Percentiles rank a stretch among this genome's conserved stretches.
phyloP scores from a whole-genome alignment of 768 basidiomycete genomes.

The Pleurotus djamor region DNA sequence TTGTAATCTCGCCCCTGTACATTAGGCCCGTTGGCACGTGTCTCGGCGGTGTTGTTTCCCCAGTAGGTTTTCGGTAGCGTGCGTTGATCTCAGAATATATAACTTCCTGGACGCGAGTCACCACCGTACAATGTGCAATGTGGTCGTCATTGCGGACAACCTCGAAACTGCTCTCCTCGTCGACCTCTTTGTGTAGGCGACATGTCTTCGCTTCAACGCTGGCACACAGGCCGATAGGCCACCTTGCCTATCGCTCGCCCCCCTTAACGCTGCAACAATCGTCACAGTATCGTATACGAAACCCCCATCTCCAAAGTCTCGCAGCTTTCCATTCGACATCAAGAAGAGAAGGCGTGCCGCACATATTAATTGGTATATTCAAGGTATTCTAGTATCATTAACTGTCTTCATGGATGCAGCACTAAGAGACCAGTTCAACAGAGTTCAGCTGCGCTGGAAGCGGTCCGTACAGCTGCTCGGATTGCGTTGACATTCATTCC shows the following conservation, averaged over 20 bases:
- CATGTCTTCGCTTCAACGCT: not conserved
- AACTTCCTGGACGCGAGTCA: slow-evolving; percentile 4
- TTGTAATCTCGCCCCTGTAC: not conserved
- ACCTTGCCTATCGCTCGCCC: slow-evolving; percentile 11
- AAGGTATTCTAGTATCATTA: slow-evolving; percentile 46
- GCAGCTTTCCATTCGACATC: slow-evolving; percentile 40
- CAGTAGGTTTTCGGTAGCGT: not conserved
- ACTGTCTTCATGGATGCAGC: not conserved
- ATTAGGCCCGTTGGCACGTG: not conserved
- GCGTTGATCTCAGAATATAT: not conserved
- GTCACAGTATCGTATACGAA: not conserved
- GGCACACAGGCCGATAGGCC: slow-evolving; percentile 4
- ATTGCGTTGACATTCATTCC: slow-evolving; percentile 78
- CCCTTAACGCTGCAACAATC: slow-evolving; percentile 12
- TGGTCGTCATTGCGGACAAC: slow-evolving; percentile 4
- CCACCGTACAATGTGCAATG: slow-evolving; percentile 11
- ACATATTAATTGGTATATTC: slow-evolving; percentile 55
- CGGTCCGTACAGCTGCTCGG: slow-evolving; percentile 68
- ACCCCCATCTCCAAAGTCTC: not conserved
- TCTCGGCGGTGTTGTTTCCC: not conserved
- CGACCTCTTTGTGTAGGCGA: not conserved
- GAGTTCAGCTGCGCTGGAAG: slow-evolving; percentile 72
- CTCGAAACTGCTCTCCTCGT: not conserved
- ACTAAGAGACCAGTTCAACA: slow-evolving; percentile 23
- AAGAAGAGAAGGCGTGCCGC: slow-evolving; percentile 26